Evolutionary conservation across 768 basidiomycete species (phyloP).

Genomic region (Mycena galopus): DNA sequence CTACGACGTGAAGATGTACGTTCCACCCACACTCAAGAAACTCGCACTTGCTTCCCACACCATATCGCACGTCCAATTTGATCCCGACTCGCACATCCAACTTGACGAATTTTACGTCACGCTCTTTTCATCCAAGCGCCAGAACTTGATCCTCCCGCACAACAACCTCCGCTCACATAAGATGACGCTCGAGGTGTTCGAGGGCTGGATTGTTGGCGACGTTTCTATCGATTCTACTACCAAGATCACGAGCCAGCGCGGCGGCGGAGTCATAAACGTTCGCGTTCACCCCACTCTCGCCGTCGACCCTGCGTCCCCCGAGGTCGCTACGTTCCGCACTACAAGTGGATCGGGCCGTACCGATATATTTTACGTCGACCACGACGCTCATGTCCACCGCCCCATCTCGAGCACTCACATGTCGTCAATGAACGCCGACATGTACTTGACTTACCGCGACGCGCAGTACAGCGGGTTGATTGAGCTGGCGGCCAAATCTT

Average conservation of each 20-base stretch:
- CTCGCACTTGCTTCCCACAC: constrained; percentile 61
- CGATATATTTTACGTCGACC: constrained; percentile 60
- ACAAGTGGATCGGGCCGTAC: constrained; percentile 67
- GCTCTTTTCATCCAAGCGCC: constrained; percentile 50
- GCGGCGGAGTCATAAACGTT: constrained; percentile 63
- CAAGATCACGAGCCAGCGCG: constrained; percentile 61
- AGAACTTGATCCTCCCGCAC: constrained; percentile 63
- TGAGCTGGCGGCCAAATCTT: constrained; percentile 58
- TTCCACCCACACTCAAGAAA: constrained; percentile 64
- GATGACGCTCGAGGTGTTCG: constrained; percentile 59
- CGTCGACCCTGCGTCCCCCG: constrained; percentile 46
- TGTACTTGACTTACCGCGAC: constrained; percentile 68
- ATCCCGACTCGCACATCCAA: constrained; percentile 54
- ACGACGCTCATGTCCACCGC: constrained; percentile 56
- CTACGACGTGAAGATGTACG: constrained; percentile 64
- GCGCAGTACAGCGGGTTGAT: constrained; percentile 65
- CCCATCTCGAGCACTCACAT: constrained; percentile 63
- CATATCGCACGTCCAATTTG: constrained; percentile 63
- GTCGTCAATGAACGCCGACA: constrained; percentile 63
- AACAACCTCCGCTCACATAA: constrained; percentile 55
- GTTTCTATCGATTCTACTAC: constrained; percentile 59
- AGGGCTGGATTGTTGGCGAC: constrained; percentile 75
- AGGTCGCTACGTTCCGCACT: constrained; percentile 56
- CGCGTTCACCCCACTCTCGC: constrained; percentile 58
- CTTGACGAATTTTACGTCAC: constrained; percentile 61